Percentiles rank a stretch among this genome's conserved stretches.
phyloP scores from a whole-genome alignment of 495 filamentous ascomycete genomes.

The Neurospora sp. region DNA sequence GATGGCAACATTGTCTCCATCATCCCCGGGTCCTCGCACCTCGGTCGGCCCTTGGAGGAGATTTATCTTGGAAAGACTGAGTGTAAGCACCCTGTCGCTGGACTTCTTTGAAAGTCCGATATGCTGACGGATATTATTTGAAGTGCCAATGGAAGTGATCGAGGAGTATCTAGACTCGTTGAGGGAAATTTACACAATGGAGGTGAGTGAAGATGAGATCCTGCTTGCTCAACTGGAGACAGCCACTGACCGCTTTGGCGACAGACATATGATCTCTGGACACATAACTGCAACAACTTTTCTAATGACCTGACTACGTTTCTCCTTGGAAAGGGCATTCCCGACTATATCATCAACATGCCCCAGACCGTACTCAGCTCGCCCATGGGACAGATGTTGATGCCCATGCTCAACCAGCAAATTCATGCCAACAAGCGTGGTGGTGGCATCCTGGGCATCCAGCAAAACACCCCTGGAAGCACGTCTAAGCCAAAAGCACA shows the following conservation, averaged over 20 bases:
- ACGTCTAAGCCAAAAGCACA: slow-evolving; percentile 24
- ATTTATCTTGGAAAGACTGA: slow-evolving; percentile 65
- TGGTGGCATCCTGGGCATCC: slow-evolving; percentile 42
- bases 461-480: slow-evolving; percentile 21
- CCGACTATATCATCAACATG: slow-evolving; percentile 76
- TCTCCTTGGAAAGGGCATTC: slow-evolving; percentile 80
- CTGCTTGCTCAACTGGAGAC: neutral
- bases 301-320: slow-evolving; percentile 89
- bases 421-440: slow-evolving; percentile 54
- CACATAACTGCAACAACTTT: slow-evolving; percentile 98
- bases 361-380: slow-evolving; percentile 81
- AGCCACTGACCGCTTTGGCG: slow-evolving; percentile 1
- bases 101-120: neutral
- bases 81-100: slow-evolving; percentile 4
- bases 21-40: slow-evolving; percentile 67
- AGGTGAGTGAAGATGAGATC: slow-evolving; percentile 37
- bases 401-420: slow-evolving; percentile 66
- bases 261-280: slow-evolving; percentile 71
- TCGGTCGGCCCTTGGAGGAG: slow-evolving; percentile 73
- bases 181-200: slow-evolving; percentile 68
- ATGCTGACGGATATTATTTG: neutral
- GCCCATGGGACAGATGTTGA: slow-evolving; percentile 83
- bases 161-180: slow-evolving; percentile 82
- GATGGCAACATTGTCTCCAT: slow-evolving; percentile 70
- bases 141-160: slow-evolving; percentile 69